Evolutionary conservation across 140 eudicot species (phyloP), one percentile per base, ranked within the genome.

Genomic region (Ambrosia hybrid): DNA sequence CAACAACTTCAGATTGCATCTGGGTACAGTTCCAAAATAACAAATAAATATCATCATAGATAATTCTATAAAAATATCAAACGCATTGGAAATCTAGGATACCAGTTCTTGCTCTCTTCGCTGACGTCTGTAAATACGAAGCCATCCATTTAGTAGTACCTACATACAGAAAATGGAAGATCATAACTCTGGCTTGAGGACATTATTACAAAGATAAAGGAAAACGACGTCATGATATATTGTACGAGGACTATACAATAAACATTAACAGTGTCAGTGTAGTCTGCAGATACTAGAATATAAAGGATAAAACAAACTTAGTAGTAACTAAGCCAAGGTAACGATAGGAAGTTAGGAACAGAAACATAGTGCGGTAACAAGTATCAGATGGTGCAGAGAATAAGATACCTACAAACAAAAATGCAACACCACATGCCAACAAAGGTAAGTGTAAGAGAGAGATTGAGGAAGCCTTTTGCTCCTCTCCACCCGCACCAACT

Each of bases 401-500:
- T 81, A 82, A 80, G 93, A 87, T 90, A 94, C 97, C 99, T 94
- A 94, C 99, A 94, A 94, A 90, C 99, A 90, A 80, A 85, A 94
- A 73, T 13, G 88, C 96, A 84, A 94, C 94, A 48, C 80, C 87
- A 75, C 83, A 75, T 16, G 94, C 99, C 67, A 90, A 81, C 94
- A 91, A 94, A 16, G 94, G 99, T 66, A 94, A 58, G 21, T 86
- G 96, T 57, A 83, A 79, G 75, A 88, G 60, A 30, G 99, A 89
- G 68, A 94, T 88, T 39, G 95, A 75, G 49, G 91, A 84, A 57
- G 96, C 80, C 64, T 75, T 79, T 81, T 94, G 99, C 74, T 94
- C 99, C 85, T 94, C 97, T 65, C 99, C 99, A 73, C 97, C 99
- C 65, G 97, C 99, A 67, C 99, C 99, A 73, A 94, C 96, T 78